Conservation (phyloP, 176 grass and related monocot species). For the Aegilops umbellulata region DNA sequence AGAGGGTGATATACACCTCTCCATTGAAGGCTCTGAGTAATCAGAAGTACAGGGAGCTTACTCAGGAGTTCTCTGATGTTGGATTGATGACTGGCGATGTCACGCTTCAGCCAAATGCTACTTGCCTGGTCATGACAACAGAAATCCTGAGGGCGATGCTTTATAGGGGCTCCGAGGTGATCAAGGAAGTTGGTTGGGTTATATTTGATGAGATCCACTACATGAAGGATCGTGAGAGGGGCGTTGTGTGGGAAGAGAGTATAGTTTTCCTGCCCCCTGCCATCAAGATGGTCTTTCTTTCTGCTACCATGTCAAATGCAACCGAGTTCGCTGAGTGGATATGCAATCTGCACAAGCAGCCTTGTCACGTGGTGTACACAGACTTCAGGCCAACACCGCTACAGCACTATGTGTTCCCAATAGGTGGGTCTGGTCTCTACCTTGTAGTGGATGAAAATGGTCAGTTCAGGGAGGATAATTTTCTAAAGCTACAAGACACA, state of each 20-base stretch:
- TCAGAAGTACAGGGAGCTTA: conserved; percentile 94
- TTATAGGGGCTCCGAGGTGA: conserved; percentile 87
- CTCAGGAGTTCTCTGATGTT: conserved; percentile 83
- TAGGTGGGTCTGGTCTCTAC: conserved; percentile 81
- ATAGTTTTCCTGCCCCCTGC: conserved; percentile 88
- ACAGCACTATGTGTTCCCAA: conserved; percentile 89
- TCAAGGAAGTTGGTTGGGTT: conserved; percentile 95
- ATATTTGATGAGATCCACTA: conserved; percentile 98
- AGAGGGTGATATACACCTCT: conserved; percentile 91
- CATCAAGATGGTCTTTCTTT: conserved; percentile 97
- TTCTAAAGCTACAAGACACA: conserved; percentile 74
- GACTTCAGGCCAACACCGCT: conserved; percentile 94
- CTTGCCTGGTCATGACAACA: conserved; percentile 93
- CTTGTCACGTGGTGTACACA: conserved; percentile 92
- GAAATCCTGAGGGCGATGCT: conserved; percentile 96
- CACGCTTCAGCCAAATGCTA: conserved; percentile 78
- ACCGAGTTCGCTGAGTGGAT: conserved; percentile 98
- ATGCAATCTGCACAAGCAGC: conserved; percentile 84
- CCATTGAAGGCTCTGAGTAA: conserved; percentile 92
- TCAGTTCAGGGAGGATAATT: conserved; percentile 94
- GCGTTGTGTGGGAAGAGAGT: conserved; percentile 95
- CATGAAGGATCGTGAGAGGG: conserved; percentile 95
- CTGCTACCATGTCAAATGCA: conserved; percentile 94
- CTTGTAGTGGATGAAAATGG: conserved; percentile 88
- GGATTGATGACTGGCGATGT: conserved; percentile 92